Conservation (phyloP, 371 early-diverging fungal genomes). For the Mortierella sp. region DNA sequence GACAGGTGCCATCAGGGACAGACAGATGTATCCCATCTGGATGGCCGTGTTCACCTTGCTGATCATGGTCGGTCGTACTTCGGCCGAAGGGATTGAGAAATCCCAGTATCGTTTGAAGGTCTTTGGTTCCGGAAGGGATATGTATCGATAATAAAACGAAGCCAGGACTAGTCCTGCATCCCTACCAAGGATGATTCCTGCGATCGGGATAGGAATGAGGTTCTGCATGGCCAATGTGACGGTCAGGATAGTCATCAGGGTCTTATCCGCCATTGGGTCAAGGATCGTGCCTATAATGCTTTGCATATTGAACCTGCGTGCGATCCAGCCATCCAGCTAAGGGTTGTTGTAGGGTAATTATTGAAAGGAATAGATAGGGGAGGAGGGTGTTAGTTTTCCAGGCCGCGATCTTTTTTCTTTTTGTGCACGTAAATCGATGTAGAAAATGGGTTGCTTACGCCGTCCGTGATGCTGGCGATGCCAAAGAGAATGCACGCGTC, state of each 20-base stretch:
- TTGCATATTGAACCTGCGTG: constrained; percentile 87
- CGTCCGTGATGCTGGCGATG: constrained; percentile 87
- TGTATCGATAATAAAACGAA: constrained; percentile 88
- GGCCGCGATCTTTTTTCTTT: too few relatives aligned
- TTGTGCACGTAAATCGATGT: too few relatives aligned
- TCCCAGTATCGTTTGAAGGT: constrained; percentile 90
- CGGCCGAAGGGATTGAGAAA: constrained; percentile 89
- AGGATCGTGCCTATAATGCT: constrained; percentile 91
- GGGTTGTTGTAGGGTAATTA: too few relatives aligned
- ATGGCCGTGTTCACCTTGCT: constrained; percentile 95
- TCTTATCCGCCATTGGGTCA: constrained; percentile 98
- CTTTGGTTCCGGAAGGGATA: constrained; percentile 90
- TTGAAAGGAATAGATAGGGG: too few relatives aligned
- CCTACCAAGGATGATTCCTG: constrained; percentile 87
- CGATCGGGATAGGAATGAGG: constrained; percentile 84
- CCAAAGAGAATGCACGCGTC: constrained; percentile 81
- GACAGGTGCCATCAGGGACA: constrained; percentile 77
- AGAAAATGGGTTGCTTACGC: too few relatives aligned
- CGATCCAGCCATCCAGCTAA: constrained; percentile 94
- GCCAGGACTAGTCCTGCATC: constrained; percentile 85
- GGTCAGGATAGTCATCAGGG: constrained; percentile 91
- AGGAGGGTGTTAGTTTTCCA: too few relatives aligned
- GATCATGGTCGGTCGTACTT: constrained; percentile 88
- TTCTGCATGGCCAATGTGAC: constrained; percentile 81
- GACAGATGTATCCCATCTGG: constrained; percentile 85